Evolutionary conservation across 2,329 filamentous ascomycete species (phyloP).

Genomic region (Penicillium psychrosexuale): DNA sequence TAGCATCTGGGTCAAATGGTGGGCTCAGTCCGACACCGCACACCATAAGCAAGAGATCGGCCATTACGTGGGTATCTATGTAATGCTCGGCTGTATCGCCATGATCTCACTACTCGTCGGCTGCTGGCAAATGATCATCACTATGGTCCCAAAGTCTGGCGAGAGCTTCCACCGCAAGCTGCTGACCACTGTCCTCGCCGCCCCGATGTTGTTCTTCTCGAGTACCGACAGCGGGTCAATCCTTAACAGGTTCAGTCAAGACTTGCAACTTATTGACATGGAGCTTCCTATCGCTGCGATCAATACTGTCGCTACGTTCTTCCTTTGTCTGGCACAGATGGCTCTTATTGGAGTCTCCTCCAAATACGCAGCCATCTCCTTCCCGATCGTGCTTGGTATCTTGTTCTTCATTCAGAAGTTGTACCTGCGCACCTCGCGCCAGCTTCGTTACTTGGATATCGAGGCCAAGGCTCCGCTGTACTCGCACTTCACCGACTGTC

Average conservation of each 20-base stretch:
- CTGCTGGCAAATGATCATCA: constrained; percentile 51
- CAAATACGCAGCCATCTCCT: constrained; percentile 49
- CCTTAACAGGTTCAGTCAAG: constrained; percentile 47
- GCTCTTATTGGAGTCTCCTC: constrained; percentile 49
- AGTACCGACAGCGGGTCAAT: constrained; percentile 42
- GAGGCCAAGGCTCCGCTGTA: constrained; percentile 61
- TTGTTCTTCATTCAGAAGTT: constrained; percentile 55
- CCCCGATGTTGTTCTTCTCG: constrained; percentile 45
- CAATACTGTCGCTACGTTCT: constrained; percentile 37
- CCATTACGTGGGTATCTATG: constrained; percentile 42
- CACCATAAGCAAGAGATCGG: constrained; percentile 33
- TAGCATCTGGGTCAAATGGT: constrained; percentile 45
- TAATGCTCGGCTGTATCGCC: constrained; percentile 38
- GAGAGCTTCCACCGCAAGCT: constrained; percentile 49
- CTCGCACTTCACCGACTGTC: constrained; percentile 56
- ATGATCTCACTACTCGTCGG: constrained; percentile 38
- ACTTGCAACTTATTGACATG: constrained; percentile 45
- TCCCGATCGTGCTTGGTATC: constrained; percentile 49
- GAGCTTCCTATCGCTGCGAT: constrained; percentile 43
- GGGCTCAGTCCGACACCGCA: constrained; percentile 38
- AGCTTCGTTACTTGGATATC: constrained; percentile 59
- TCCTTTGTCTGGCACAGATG: constrained; percentile 46
- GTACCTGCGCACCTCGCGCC: constrained; percentile 60
- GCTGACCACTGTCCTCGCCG: constrained; percentile 47
- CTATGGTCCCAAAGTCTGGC: constrained; percentile 54